phyloP scores from a whole-genome alignment of 257 asterid species.

The Catharanthus roseus region DNA sequence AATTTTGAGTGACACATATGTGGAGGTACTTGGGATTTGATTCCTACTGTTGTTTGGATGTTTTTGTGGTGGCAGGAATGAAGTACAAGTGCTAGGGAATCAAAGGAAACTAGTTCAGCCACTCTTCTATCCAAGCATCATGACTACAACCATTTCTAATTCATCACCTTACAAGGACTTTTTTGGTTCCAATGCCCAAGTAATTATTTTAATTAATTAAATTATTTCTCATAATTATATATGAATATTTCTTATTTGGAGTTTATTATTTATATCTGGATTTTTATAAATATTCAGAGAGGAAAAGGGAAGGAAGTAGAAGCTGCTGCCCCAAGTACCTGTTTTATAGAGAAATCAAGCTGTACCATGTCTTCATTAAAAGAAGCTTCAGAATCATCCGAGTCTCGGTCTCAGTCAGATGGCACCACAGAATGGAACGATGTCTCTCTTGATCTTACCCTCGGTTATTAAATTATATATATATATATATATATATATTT shows the following conservation, averaged over 20 bases:
- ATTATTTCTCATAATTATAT: too few species aligned
- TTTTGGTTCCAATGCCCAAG: slow-evolving; percentile 13
- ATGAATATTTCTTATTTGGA: too few species aligned
- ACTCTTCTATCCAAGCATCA: not conserved
- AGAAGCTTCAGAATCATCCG: slow-evolving; percentile 13
- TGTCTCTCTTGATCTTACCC: slow-evolving; percentile 56
- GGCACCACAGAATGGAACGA: slow-evolving; percentile 17
- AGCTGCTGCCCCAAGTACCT: not conserved
- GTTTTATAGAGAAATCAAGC: not conserved
- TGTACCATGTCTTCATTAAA: not conserved
- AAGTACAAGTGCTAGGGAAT: slow-evolving; percentile 14
- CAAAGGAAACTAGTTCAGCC: slow-evolving; percentile 12
- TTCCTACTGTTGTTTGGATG: too few species aligned
- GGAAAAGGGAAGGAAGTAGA: slow-evolving; percentile 6
- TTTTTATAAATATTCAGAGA: not conserved
- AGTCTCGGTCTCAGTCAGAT: not conserved
- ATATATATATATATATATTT: not conserved
- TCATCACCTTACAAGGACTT: slow-evolving; percentile 25
- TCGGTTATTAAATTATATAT: slow-evolving; percentile 31
- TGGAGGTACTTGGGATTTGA: too few species aligned
- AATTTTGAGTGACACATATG: too few species aligned
- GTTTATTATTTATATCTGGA: not conserved
- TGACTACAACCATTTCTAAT: not conserved
- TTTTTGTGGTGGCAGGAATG: slow-evolving; percentile 31
- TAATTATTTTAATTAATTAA: not conserved